Evolutionary conservation across 2,329 filamentous ascomycete genomes (phyloP).

Genomic region (Trichoderma sp.): DNA sequence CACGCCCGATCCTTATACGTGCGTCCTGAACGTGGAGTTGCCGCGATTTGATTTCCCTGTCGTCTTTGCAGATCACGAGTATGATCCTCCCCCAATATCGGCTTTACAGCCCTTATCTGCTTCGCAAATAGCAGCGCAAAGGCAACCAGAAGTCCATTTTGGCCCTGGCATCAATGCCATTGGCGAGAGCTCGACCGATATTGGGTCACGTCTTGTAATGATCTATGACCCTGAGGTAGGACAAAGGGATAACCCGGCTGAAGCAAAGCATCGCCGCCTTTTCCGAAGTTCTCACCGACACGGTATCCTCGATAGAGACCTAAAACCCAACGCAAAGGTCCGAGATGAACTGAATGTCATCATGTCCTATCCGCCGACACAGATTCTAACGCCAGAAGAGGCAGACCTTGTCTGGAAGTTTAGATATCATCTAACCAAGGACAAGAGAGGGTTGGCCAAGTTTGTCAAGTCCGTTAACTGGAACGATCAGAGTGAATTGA

Average conservation of each 20-base stretch:
- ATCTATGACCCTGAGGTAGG: constrained; percentile 95
- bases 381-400: constrained; percentile 84
- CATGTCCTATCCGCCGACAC: constrained; percentile 89
- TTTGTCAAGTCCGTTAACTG: constrained; percentile 98
- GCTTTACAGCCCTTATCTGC: constrained; percentile 62
- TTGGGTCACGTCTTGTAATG: constrained; percentile 69
- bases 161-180: constrained; percentile 84
- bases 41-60: constrained; percentile 95
- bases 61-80: constrained; percentile 93
- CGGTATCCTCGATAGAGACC: constrained; percentile 89
- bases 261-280: constrained; percentile 89
- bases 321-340: constrained; percentile 95
- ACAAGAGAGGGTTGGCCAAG: constrained; percentile 92
- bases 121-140: constrained; percentile 72
- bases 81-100: constrained; percentile 81
- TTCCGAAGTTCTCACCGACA: constrained; percentile 89
- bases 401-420: constrained; percentile 98
- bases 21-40: constrained; percentile 86
- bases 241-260: constrained; percentile 86
- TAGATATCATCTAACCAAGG: constrained; percentile 87
- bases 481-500: constrained; percentile 81
- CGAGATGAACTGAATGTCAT: constrained; percentile 91
- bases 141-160: constrained; percentile 84
- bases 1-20: constrained; percentile 58
- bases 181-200: constrained; percentile 53